Conservation (phyloP, 2,329 filamentous ascomycete species). For the Amauroascus niger region DNA sequence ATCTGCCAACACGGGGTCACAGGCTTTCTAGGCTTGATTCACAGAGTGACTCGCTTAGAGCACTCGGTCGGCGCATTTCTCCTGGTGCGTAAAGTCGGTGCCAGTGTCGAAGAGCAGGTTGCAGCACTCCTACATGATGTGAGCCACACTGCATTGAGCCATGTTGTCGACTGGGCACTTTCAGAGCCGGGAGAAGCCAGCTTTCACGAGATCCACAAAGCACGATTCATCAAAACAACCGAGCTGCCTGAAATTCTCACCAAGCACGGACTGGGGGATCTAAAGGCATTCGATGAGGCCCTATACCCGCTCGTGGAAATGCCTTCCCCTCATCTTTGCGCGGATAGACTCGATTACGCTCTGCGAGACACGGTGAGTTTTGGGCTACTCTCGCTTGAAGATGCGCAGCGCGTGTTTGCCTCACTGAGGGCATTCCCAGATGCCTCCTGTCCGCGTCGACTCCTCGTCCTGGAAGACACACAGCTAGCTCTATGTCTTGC, state of each 20-base stretch:
- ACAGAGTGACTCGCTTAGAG: neutral
- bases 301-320: constrained; percentile 4
- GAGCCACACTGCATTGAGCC: constrained; percentile 1
- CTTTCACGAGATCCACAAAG: constrained; percentile 6
- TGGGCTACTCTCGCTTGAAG: neutral
- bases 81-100: constrained; percentile 4
- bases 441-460: neutral
- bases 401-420: neutral
- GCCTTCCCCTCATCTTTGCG: constrained; percentile 1
- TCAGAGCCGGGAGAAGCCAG: neutral
- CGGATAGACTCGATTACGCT: constrained; percentile 4
- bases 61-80: constrained; percentile 5
- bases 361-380: neutral
- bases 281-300: neutral
- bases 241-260: neutral
- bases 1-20: constrained; percentile 5
- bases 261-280: neutral
- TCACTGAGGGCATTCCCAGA: neutral
- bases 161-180: constrained; percentile 1
- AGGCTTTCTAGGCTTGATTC: neutral
- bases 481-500: neutral
- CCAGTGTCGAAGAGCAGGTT: constrained; percentile 1
- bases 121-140: constrained; percentile 5
- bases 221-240: neutral
- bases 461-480: neutral